Percentiles rank a stretch among this genome's conserved stretches.
Evolutionary conservation across 164 flowering plant species (phyloP).

Genomic region (Macadamia integrifolia): DNA sequence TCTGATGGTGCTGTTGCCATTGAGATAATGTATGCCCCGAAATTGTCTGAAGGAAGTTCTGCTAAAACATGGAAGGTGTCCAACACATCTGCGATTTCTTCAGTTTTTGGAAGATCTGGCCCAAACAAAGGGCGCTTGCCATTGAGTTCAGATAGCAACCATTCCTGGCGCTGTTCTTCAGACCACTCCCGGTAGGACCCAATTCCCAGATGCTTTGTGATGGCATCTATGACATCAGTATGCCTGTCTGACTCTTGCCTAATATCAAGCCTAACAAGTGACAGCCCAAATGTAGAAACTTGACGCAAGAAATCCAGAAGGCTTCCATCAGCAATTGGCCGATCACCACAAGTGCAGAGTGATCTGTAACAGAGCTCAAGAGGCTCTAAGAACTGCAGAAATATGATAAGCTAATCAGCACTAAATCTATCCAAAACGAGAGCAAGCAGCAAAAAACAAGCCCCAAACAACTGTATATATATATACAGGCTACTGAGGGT

Average conservation of each 20-base stretch:
- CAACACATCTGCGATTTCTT: conserved; percentile 90
- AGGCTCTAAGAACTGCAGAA: neutral
- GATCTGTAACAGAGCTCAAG: neutral
- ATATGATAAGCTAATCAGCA: neutral
- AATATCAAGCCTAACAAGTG: conserved; percentile 91
- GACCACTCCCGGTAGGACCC: conserved; percentile 97
- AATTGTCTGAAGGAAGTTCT: conserved; percentile 84
- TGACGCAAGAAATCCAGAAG: conserved; percentile 96
- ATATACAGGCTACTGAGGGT: no score
- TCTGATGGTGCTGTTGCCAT: conserved; percentile 98
- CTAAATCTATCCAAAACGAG: neutral
- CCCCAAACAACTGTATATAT: no score
- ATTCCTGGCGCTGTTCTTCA: conserved; percentile 80
- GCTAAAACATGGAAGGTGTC: conserved; percentile 83
- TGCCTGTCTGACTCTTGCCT: conserved; percentile 99
- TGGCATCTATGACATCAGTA: conserved; percentile 95
- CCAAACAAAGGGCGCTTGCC: conserved; percentile 97
- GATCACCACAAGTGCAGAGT: conserved; percentile 65
- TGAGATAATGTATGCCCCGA: conserved; percentile 97
- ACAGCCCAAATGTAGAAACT: conserved; percentile 95
- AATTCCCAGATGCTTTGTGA: conserved; percentile 81
- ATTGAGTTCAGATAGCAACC: conserved; percentile 89
- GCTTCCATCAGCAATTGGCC: conserved; percentile 93
- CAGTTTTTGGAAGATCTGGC: conserved; percentile 90
- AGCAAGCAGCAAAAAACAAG: neutral